These are phyloP conservation scores for Oenanthe sinensis DNA, from an alignment of 129 eudicot genomes.

Conservation along the genomic window DNA sequence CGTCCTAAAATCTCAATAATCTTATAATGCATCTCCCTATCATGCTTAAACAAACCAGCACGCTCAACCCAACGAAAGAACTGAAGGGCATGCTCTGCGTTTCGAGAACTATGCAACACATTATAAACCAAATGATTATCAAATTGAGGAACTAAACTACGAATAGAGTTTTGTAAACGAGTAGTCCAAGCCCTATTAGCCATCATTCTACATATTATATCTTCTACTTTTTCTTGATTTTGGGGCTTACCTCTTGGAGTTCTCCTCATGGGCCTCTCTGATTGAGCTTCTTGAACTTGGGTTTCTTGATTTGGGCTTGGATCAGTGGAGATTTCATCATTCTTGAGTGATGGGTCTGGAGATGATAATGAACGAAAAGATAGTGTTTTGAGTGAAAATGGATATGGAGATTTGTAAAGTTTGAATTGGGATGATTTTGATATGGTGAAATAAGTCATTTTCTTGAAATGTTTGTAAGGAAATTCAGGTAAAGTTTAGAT, in stretches of 20 bases:
- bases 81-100: slow-evolving; percentile 80
- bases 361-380: slow-evolving; percentile 36
- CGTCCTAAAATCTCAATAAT: slow-evolving; percentile 75
- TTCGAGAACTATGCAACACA: slow-evolving; percentile 57
- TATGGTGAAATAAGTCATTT: slow-evolving; percentile 36
- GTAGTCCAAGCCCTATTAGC: slow-evolving; percentile 89
- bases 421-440: slow-evolving; percentile 32
- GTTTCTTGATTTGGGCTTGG: slow-evolving; percentile 13
- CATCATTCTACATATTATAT: slow-evolving; percentile 74
- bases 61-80: slow-evolving; percentile 92
- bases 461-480: neutral
- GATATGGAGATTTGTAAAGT: slow-evolving; percentile 26
- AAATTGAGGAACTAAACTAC: slow-evolving; percentile 57
- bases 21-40: slow-evolving; percentile 51
- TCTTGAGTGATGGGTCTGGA: slow-evolving; percentile 25
- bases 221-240: slow-evolving; percentile 59
- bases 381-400: slow-evolving; percentile 33
- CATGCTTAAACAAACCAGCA: slow-evolving; percentile 55
- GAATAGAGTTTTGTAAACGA: slow-evolving; percentile 78
- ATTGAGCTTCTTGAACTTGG: slow-evolving; percentile 17
- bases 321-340: slow-evolving; percentile 16
- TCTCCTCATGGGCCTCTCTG: slow-evolving; percentile 24
- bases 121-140: slow-evolving; percentile 67
- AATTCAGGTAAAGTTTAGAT: neutral
- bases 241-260: slow-evolving; percentile 43